A percentile compares a stretch with the other conserved stretches of the same genome.
phyloP scores from a whole-genome alignment of 345 rosid species.

The Adansonia digitata region DNA sequence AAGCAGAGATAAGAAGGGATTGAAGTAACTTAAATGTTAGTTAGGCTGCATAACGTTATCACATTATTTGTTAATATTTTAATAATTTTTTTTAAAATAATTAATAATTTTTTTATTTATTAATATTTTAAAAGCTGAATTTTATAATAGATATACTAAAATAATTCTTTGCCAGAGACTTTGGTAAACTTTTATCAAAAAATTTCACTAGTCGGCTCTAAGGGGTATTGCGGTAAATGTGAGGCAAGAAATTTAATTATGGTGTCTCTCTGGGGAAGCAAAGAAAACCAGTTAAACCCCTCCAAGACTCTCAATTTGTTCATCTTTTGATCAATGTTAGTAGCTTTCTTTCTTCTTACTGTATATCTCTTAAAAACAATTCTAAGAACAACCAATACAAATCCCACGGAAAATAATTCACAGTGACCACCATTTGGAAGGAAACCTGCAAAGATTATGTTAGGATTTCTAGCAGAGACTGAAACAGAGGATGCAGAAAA shows the following conservation, averaged over 20 bases:
- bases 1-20: too few species aligned
- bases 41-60: too few species aligned
- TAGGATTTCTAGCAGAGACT: constrained; percentile 40
- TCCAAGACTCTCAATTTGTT: not conserved
- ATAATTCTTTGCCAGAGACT: too few species aligned
- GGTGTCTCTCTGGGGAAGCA: not conserved
- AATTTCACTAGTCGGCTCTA: constrained; percentile 15
- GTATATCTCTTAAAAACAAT: constrained; percentile 16
- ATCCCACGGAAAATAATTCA: constrained; percentile 1
- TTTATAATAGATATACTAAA: too few species aligned
- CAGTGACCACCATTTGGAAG: not conserved
- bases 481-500: constrained; percentile 40
- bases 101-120: too few species aligned
- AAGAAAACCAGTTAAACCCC: constrained; percentile 9
- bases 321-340: not conserved
- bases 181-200: too few species aligned
- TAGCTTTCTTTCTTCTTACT: not conserved
- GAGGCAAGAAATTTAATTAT: not conserved
- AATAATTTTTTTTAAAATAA: too few species aligned
- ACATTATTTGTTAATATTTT: too few species aligned
- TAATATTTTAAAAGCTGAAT: too few species aligned
- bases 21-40: too few species aligned
- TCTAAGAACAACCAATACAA: constrained; percentile 7
- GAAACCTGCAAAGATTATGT: constrained; percentile 55
- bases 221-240: constrained; percentile 22